A percentile compares a stretch with the other conserved stretches of the same genome.
These are phyloP conservation scores for Alternaria viburni DNA, from an alignment of 2,329 filamentous ascomycete species.

Conservation along the genomic window DNA sequence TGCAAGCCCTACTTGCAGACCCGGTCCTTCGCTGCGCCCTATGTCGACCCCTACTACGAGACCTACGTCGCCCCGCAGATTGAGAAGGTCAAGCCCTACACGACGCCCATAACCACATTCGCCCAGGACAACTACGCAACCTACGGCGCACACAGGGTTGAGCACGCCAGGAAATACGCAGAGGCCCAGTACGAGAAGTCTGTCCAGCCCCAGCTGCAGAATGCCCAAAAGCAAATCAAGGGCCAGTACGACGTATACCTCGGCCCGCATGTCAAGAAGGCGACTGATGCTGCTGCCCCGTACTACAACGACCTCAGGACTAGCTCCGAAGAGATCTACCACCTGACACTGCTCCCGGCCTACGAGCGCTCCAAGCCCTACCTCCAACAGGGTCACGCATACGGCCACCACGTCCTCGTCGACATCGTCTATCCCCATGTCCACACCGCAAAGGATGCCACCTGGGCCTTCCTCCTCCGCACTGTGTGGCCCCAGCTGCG, in stretches of 20 bases:
- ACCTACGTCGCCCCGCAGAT: slow-evolving; percentile 84
- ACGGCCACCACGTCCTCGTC: slow-evolving; percentile 70
- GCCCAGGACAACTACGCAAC: slow-evolving; percentile 66
- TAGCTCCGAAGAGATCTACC: slow-evolving; percentile 71
- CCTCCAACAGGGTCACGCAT: slow-evolving; percentile 69
- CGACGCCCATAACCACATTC: slow-evolving; percentile 69
- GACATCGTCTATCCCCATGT: slow-evolving; percentile 75
- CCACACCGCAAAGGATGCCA: slow-evolving; percentile 72
- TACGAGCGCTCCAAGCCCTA: slow-evolving; percentile 80
- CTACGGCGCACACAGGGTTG: slow-evolving; percentile 76
- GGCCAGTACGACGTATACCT: slow-evolving; percentile 73
- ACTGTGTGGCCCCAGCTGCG: slow-evolving; percentile 82
- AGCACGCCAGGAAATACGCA: slow-evolving; percentile 70
- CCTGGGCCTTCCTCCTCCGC: slow-evolving; percentile 73
- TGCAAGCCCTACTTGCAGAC: slow-evolving; percentile 81
- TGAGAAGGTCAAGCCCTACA: slow-evolving; percentile 76
- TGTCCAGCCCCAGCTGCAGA: slow-evolving; percentile 74
- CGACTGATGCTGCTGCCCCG: slow-evolving; percentile 65
- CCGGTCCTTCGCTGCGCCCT: slow-evolving; percentile 72
- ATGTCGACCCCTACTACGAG: slow-evolving; percentile 84
- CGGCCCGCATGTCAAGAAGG: slow-evolving; percentile 74
- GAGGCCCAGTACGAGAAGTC: slow-evolving; percentile 78
- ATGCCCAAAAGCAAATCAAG: slow-evolving; percentile 66
- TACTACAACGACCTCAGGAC: slow-evolving; percentile 73
- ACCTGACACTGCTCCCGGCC: slow-evolving; percentile 75